Evolutionary conservation across 495 filamentous ascomycete species (phyloP).

Genomic region (Massariosphaeria phaeospora): DNA sequence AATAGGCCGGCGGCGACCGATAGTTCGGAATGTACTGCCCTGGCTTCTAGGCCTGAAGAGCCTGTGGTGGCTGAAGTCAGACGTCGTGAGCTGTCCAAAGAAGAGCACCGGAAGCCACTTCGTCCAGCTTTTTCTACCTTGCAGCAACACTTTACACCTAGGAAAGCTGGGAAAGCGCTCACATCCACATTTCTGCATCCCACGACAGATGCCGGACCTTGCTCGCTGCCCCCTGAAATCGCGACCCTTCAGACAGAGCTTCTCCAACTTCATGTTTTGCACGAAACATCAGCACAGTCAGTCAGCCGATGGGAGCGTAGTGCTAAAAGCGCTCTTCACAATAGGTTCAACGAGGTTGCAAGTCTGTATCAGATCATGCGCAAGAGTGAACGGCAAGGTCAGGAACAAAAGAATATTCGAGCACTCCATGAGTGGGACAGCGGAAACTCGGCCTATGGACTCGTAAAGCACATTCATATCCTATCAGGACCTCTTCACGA

Average conservation of each 20-base stretch:
- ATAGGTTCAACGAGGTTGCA: slow-evolving; percentile 42
- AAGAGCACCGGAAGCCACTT: slow-evolving; percentile 4
- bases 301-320: slow-evolving; percentile 45
- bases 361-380: slow-evolving; percentile 35
- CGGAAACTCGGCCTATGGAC: slow-evolving; percentile 25
- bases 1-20: slow-evolving; percentile 15
- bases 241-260: slow-evolving; percentile 61
- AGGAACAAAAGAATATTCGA: slow-evolving; percentile 27
- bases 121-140: slow-evolving; percentile 58
- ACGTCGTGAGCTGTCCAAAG: slow-evolving; percentile 21
- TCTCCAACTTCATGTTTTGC: slow-evolving; percentile 65
- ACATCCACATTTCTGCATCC: slow-evolving; percentile 45
- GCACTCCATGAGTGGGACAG: slow-evolving; percentile 30
- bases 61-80: not conserved
- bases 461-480: slow-evolving; percentile 49
- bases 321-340: slow-evolving; percentile 43
- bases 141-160: slow-evolving; percentile 66
- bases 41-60: not conserved
- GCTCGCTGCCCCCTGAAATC: slow-evolving; percentile 36
- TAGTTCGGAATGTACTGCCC: slow-evolving; percentile 1
- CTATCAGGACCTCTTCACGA: slow-evolving; percentile 50
- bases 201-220: slow-evolving; percentile 48
- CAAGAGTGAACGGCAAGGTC: slow-evolving; percentile 25
- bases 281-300: slow-evolving; percentile 45
- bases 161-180: slow-evolving; percentile 57